Evolutionary conservation across 1,284 basidiomycete genomes (phyloP).

Genomic region (Takashimella tepidaria): DNA sequence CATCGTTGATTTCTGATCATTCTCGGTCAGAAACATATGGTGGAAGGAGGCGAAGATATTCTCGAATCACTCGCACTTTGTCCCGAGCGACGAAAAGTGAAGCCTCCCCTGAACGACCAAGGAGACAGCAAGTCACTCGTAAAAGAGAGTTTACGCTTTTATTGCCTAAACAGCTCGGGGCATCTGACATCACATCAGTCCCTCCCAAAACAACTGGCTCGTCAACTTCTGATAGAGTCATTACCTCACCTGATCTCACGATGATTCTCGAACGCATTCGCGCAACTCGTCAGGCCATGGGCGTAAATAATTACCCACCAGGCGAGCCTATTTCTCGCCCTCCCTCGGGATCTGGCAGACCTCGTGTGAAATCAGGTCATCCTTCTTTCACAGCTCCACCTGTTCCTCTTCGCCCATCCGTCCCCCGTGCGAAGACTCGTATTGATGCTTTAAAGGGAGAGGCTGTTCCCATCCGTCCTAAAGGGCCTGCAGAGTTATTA

Average conservation of each 20-base stretch:
- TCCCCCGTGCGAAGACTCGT: background rate
- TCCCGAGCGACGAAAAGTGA: slow-evolving; percentile 12
- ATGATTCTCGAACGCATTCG: slow-evolving; percentile 58
- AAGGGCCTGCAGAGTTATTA: background rate
- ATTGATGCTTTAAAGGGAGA: slow-evolving; percentile 10
- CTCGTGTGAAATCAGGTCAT: slow-evolving; percentile 33
- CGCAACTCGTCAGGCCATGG: slow-evolving; percentile 45
- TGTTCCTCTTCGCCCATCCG: slow-evolving; percentile 29
- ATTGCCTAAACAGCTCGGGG: slow-evolving; percentile 16
- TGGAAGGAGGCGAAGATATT: slow-evolving; percentile 5
- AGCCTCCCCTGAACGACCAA: slow-evolving; percentile 23
- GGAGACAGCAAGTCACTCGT: slow-evolving; percentile 32
- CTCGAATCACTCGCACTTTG: slow-evolving; percentile 13
- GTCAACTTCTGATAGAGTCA: slow-evolving; percentile 43
- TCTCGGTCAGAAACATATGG: slow-evolving; percentile 5
- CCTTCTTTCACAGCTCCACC: slow-evolving; percentile 25
- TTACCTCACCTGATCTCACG: slow-evolving; percentile 58
- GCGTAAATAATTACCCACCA: slow-evolving; percentile 16
- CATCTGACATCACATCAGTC: background rate
- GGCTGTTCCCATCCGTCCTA: background rate
- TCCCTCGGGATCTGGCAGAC: slow-evolving; percentile 11
- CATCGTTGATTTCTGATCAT: background rate
- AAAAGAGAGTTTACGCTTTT: slow-evolving; percentile 58
- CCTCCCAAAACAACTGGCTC: background rate
- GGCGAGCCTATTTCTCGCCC: slow-evolving; percentile 7